phyloP scores from a whole-genome alignment of 257 asterid species.

The Jaltomata sinuosa region DNA sequence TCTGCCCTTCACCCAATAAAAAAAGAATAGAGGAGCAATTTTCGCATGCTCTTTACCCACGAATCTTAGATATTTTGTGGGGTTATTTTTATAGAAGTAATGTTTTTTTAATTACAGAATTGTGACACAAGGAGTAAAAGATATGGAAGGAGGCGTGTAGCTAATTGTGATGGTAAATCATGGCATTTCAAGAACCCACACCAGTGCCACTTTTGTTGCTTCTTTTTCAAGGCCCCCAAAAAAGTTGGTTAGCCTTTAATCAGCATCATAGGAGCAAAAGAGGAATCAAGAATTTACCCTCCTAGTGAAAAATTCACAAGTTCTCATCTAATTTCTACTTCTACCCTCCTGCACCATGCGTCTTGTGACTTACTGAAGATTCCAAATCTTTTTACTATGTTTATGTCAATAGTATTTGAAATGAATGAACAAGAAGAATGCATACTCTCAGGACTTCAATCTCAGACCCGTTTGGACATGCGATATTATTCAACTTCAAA shows the following conservation, averaged over 20 bases:
- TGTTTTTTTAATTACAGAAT: too few species aligned
- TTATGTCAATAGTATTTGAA: not conserved
- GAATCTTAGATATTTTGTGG: too few species aligned
- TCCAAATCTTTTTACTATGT: not conserved
- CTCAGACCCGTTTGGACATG: too few species aligned
- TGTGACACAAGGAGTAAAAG: too few species aligned
- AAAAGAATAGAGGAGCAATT: too few species aligned
- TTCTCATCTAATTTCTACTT: not conserved
- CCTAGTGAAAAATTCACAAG: too few species aligned
- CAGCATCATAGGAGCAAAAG: not conserved
- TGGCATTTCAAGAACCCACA: not conserved
- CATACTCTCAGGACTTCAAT: too few species aligned
- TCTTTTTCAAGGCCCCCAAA: not conserved
- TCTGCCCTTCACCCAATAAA: too few species aligned
- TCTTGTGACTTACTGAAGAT: not conserved
- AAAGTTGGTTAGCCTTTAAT: not conserved
- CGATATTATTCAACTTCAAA: too few species aligned
- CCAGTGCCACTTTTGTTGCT: too few species aligned
- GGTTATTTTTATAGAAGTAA: too few species aligned
- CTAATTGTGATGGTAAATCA: not conserved
- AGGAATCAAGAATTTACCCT: not conserved
- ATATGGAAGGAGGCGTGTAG: not conserved
- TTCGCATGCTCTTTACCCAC: too few species aligned
- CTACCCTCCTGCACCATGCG: not conserved
- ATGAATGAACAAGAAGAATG: not conserved